A percentile compares a stretch with the other conserved stretches of the same genome.
phyloP scores from a whole-genome alignment of 1,139 yeast species.

The Suhomyces maxii region DNA sequence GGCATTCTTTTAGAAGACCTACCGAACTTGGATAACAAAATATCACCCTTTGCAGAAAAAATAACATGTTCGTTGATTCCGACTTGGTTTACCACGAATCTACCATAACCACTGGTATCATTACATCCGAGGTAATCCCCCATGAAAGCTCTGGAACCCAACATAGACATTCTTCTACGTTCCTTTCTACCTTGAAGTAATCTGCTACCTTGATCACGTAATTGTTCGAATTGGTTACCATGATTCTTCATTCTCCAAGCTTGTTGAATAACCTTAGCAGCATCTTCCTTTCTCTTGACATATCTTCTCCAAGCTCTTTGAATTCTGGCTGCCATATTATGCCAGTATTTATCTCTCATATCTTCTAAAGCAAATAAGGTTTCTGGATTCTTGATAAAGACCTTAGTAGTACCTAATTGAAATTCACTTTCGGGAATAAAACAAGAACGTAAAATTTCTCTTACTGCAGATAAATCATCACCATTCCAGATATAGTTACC shows the following conservation, averaged over 20 bases:
- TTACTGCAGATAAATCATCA: slow-evolving; percentile 77
- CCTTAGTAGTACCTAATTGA: slow-evolving; percentile 93
- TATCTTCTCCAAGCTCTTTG: slow-evolving; percentile 96
- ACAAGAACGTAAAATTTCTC: slow-evolving; percentile 75
- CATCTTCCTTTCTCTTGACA: slow-evolving; percentile 77
- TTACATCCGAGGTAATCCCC: slow-evolving; percentile 93
- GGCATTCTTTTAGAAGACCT: slow-evolving; percentile 82
- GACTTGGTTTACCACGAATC: slow-evolving; percentile 62
- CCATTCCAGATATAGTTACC: slow-evolving; percentile 98
- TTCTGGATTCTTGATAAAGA: slow-evolving; percentile 95
- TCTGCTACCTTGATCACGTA: slow-evolving; percentile 79
- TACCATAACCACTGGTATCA: slow-evolving; percentile 68
- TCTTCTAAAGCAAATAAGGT: slow-evolving; percentile 94
- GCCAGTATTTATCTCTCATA: slow-evolving; percentile 97
- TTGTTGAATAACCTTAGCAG: slow-evolving; percentile 81
- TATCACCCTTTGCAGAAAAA: slow-evolving; percentile 82
- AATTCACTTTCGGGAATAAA: slow-evolving; percentile 78
- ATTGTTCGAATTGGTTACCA: slow-evolving; percentile 77
- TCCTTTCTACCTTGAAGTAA: slow-evolving; percentile 77
- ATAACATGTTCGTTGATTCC: slow-evolving; percentile 71
- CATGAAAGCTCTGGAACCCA: slow-evolving; percentile 88
- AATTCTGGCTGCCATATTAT: slow-evolving; percentile 95
- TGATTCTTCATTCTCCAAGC: slow-evolving; percentile 82
- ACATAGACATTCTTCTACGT: slow-evolving; percentile 82
- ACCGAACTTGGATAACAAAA: slow-evolving; percentile 83